Evolutionary conservation across 2,329 filamentous ascomycete species (phyloP).

Genomic region (Ophiostoma himal-ulmi): DNA sequence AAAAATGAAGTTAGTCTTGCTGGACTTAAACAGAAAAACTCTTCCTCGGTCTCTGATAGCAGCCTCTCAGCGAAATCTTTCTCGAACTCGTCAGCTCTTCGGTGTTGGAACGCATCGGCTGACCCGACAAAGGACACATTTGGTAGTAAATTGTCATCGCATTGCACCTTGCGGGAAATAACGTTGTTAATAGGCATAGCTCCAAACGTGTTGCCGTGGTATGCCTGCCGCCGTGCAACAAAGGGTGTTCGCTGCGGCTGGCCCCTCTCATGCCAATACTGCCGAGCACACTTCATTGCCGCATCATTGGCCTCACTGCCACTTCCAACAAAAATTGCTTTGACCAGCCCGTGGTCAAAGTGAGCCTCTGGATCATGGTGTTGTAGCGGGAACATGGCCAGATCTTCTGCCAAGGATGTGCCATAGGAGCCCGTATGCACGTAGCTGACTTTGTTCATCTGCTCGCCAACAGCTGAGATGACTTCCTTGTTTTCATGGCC

Average conservation of each 20-base stretch:
- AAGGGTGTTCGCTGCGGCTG: not conserved
- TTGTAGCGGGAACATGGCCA: not conserved
- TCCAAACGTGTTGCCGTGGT: not conserved
- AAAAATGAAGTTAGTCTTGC: not conserved
- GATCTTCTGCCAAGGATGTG: not conserved
- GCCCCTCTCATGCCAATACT: not conserved
- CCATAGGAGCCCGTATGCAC: not conserved
- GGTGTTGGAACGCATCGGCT: not conserved
- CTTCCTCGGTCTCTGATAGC: not conserved
- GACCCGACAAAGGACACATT: not conserved
- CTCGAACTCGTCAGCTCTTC: not conserved
- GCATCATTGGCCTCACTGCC: not conserved
- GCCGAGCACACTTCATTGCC: not conserved
- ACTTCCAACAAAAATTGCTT: not conserved
- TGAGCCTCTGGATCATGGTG: not conserved
- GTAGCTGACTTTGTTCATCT: not conserved
- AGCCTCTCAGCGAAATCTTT: not conserved
- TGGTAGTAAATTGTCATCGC: not conserved
- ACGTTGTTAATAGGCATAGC: not conserved
- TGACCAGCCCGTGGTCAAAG: not conserved
- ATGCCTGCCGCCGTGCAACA: not conserved
- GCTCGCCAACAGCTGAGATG: not conserved
- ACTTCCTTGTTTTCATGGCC: not conserved
- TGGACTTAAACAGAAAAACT: not conserved
- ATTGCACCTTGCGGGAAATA: not conserved